Conservation (phyloP, 2,329 filamentous ascomycete genomes). For the Trichophyton simii region DNA sequence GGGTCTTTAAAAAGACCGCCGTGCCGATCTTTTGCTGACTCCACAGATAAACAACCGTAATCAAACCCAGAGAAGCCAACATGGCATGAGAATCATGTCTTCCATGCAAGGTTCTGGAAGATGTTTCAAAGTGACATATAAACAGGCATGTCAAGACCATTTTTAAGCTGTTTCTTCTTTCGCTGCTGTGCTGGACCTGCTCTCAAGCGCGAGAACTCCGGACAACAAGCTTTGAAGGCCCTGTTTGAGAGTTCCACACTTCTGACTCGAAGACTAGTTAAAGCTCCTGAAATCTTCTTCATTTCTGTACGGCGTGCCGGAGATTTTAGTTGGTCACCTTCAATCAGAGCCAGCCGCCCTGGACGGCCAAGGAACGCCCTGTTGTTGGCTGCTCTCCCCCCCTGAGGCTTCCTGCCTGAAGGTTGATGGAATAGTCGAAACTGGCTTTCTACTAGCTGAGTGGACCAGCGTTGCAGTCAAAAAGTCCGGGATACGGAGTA, state of each 20-base stretch:
- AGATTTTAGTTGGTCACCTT: neutral
- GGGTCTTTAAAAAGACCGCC: neutral
- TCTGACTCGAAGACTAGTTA: neutral
- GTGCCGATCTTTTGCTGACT: neutral
- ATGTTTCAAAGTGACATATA: neutral
- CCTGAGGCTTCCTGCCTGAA: neutral
- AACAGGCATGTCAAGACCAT: neutral
- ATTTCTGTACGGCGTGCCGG: neutral
- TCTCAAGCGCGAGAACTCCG: neutral
- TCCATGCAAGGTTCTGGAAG: neutral
- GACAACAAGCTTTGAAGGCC: neutral
- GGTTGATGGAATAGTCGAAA: neutral
- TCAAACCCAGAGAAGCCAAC: neutral
- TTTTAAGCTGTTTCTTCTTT: neutral
- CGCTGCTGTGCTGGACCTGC: neutral
- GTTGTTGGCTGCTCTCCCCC: neutral
- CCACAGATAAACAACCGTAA: constrained; percentile 1
- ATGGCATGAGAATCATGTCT: neutral
- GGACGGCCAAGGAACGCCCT: neutral
- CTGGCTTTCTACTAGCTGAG: neutral
- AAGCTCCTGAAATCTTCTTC: neutral
- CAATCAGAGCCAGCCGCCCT: neutral
- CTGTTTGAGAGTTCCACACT: neutral
- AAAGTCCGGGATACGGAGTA: neutral
- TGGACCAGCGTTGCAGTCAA: neutral